Conservation (phyloP, 257 asterid species). For the Thymus mandschuricus region DNA sequence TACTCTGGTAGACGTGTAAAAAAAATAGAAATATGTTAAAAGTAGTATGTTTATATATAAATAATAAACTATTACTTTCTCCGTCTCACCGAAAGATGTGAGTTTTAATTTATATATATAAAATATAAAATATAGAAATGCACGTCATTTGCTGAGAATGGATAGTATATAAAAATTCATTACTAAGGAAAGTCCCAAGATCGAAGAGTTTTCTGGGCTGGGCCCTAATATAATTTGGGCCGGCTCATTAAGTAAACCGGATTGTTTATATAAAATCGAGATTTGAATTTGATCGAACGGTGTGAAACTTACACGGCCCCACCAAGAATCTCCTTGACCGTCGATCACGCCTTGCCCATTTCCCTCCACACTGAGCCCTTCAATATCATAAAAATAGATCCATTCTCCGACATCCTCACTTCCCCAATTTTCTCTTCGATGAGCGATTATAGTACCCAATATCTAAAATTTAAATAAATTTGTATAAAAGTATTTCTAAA, state of each 20-base stretch:
- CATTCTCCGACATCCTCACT: neutral
- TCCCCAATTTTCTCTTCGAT: conserved; percentile 23
- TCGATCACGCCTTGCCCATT: conserved; percentile 22
- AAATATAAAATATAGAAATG: neutral
- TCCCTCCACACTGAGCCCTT: conserved; percentile 23
- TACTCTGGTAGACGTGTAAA: neutral
- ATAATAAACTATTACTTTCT: too few species aligned
- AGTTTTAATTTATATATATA: too few species aligned
- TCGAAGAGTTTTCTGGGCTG: too few species aligned
- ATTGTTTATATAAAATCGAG: neutral
- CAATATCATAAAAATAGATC: conserved; percentile 21
- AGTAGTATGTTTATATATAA: neutral
- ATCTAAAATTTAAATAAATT: neutral
- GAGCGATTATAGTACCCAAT: conserved; percentile 28
- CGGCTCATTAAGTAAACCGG: too few species aligned
- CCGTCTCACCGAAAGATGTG: too few species aligned
- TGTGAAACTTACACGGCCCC: conserved; percentile 7
- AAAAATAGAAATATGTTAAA: neutral
- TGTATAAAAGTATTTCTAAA: neutral
- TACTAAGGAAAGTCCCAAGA: too few species aligned
- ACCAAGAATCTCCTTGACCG: conserved; percentile 31
- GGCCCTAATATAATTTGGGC: too few species aligned
- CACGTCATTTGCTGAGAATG: too few species aligned
- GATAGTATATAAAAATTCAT: neutral
- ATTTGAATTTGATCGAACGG: neutral